These are phyloP conservation scores for Ramularia endophylla DNA, from an alignment of 2,329 filamentous ascomycete genomes.

Conservation along the genomic window DNA sequence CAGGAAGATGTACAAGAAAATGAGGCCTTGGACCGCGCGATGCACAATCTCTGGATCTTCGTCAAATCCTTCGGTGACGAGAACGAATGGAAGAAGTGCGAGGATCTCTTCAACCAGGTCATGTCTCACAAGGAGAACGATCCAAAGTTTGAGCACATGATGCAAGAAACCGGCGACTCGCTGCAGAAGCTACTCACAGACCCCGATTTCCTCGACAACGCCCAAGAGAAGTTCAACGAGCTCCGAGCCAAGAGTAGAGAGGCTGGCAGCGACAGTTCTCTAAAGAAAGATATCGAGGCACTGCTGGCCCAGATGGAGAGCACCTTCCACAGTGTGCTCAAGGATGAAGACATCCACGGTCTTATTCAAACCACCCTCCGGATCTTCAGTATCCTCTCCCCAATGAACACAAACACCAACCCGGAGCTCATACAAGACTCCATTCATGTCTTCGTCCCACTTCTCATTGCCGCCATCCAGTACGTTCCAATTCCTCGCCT, in stretches of 20 bases:
- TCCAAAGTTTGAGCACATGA: constrained; percentile 73
- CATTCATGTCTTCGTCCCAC: constrained; percentile 73
- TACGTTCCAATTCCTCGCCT: constrained; percentile 84
- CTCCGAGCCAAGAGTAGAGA: constrained; percentile 51
- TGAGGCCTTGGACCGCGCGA: constrained; percentile 64
- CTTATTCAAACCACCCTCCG: constrained; percentile 60
- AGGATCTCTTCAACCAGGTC: constrained; percentile 62
- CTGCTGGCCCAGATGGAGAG: constrained; percentile 63
- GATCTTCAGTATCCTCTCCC: constrained; percentile 65
- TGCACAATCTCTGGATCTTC: constrained; percentile 75
- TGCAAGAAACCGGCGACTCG: constrained; percentile 65
- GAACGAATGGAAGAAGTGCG: constrained; percentile 68
- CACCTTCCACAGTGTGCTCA: constrained; percentile 62
- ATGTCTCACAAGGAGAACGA: constrained; percentile 69
- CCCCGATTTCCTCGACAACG: constrained; percentile 76
- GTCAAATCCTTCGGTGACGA: constrained; percentile 71
- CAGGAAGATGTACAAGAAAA: constrained; percentile 70
- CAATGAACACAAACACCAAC: constrained; percentile 58
- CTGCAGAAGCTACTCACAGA: constrained; percentile 79
- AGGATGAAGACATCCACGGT: constrained; percentile 66
- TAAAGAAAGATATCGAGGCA: constrained; percentile 67
- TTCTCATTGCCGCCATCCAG: constrained; percentile 70
- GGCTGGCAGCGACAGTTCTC: constrained; percentile 58
- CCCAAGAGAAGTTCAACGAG: constrained; percentile 58
- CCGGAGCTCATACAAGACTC: constrained; percentile 67